Evolutionary conservation across 805 yeast species (phyloP).

Genomic region (Metschnikowia similis): DNA sequence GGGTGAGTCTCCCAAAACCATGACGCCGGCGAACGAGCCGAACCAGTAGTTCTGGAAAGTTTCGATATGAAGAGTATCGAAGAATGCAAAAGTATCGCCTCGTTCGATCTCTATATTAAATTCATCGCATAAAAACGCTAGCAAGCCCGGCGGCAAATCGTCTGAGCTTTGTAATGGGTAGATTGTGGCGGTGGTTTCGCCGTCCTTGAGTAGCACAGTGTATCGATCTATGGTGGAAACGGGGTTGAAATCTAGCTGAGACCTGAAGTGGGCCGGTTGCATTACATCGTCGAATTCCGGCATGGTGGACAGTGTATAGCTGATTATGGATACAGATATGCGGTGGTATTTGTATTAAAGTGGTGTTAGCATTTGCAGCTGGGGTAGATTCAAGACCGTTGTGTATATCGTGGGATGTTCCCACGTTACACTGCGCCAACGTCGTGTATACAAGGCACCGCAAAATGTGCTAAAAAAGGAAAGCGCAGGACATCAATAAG

Average conservation of each 20-base stretch:
- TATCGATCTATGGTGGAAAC: conserved; percentile 50
- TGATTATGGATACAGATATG: background rate
- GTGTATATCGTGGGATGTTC: conserved; percentile 17
- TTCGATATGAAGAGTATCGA: conserved; percentile 71
- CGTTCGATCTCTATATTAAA: conserved; percentile 87
- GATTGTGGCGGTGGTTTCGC: conserved; percentile 89
- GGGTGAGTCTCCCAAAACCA: conserved; percentile 70
- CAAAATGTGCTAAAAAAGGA: background rate
- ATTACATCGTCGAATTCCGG: conserved; percentile 49
- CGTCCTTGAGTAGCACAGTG: conserved; percentile 78
- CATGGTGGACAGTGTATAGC: conserved; percentile 23
- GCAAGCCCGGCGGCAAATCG: conserved; percentile 70
- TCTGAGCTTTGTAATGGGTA: conserved; percentile 71
- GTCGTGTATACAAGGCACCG: background rate
- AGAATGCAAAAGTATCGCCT: conserved; percentile 84
- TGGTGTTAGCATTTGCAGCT: conserved; percentile 13
- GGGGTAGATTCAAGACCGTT: conserved; percentile 31
- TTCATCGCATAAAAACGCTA: conserved; percentile 84
- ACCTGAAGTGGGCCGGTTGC: conserved; percentile 44
- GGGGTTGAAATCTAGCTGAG: conserved; percentile 36
- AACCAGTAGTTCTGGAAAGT: conserved; percentile 87
- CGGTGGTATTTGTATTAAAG: background rate
- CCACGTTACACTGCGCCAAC: background rate
- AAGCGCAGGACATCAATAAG: background rate
- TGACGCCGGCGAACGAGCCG: conserved; percentile 72